Evolutionary conservation across 1,139 yeast genomes (phyloP).

Genomic region (Yamadazyma trypodendri): DNA sequence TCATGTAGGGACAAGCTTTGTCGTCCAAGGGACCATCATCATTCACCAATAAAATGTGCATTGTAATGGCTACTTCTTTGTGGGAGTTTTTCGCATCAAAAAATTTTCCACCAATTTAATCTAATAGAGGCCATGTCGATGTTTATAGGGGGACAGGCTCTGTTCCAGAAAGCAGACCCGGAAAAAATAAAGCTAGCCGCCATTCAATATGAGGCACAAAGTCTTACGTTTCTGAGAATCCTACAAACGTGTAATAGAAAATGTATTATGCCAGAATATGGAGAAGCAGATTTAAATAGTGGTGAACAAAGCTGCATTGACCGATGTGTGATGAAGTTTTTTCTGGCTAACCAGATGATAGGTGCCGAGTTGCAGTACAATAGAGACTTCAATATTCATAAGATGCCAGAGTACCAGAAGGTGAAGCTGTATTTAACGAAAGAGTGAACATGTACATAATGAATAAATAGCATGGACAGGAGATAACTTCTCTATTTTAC

Average conservation of each 20-base stretch:
- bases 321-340: conserved; percentile 74
- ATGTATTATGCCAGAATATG: conserved; percentile 73
- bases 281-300: conserved; percentile 75
- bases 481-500: no score
- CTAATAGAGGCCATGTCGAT: conserved; percentile 52
- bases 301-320: conserved; percentile 78
- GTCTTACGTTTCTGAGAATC: conserved; percentile 62
- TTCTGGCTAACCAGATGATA: conserved; percentile 59
- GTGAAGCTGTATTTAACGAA: conserved; percentile 13
- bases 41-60: conserved; percentile 66
- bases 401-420: conserved; percentile 42
- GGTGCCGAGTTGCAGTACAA: conserved; percentile 46
- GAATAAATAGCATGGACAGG: background rate
- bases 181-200: conserved; percentile 70
- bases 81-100: conserved; percentile 5
- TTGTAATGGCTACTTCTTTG: no score
- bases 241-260: conserved; percentile 59
- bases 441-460: conserved; percentile 3
- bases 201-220: conserved; percentile 73
- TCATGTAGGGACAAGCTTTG: conserved; percentile 80
- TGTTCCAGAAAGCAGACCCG: conserved; percentile 54
- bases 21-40: conserved; percentile 95
- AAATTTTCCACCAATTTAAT: conserved; percentile 5
- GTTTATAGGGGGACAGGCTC: conserved; percentile 50
- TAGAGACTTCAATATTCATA: conserved; percentile 28